Conservation (phyloP, 148 eudicot genomes). For the Dianthus caryophyllus region DNA sequence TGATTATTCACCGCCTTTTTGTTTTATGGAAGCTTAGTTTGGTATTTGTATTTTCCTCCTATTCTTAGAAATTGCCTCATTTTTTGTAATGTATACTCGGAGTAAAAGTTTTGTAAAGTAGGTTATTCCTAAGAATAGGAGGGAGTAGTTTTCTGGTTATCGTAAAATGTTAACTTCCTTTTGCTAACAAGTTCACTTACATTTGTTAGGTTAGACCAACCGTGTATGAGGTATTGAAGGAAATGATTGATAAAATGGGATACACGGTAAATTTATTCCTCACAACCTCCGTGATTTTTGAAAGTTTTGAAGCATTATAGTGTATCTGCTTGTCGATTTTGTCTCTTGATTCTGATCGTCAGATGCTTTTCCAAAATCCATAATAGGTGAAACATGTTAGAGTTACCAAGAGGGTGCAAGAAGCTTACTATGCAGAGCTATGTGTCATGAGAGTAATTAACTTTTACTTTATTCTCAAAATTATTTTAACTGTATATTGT, state of each 20-base stretch:
- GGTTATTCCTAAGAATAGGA: no score
- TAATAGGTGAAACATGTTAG: conserved; percentile 85
- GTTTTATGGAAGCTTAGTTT: neutral
- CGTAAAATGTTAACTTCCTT: neutral
- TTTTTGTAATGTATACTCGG: no score
- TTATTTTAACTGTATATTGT: neutral
- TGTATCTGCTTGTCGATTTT: neutral
- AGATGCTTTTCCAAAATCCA: neutral
- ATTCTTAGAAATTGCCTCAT: no score
- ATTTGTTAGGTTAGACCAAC: conserved; percentile 83
- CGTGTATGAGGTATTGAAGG: conserved; percentile 74
- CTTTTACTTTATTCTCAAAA: neutral
- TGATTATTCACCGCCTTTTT: neutral
- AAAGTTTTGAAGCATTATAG: neutral
- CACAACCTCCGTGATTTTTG: neutral
- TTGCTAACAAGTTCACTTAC: conserved; percentile 13
- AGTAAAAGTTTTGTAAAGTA: no score
- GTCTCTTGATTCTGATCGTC: conserved; percentile 7
- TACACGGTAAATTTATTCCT: conserved; percentile 48
- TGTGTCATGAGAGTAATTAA: conserved; percentile 56
- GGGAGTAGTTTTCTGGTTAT: neutral
- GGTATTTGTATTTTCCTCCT: no score
- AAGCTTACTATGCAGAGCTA: conserved; percentile 82
- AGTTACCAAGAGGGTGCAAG: conserved; percentile 85
- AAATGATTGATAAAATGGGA: conserved; percentile 92